A percentile compares a stretch with the other conserved stretches of the same genome.
phyloP scores from a whole-genome alignment of 2,329 filamentous ascomycete genomes.

The Colletotrichum sansevieriae region DNA sequence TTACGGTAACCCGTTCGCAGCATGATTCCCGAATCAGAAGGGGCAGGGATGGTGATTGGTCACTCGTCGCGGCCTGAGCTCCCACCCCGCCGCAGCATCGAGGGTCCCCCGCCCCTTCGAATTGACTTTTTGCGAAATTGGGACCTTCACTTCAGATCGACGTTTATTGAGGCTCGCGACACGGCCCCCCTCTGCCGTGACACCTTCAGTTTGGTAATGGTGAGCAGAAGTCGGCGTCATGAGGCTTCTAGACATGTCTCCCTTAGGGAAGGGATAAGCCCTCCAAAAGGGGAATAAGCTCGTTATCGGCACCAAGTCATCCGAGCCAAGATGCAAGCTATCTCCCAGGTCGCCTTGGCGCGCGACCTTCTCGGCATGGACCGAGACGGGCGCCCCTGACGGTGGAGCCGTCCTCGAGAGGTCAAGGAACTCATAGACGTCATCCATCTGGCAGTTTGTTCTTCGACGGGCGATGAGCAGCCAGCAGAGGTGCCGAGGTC shows the following conservation, averaged over 20 bases:
- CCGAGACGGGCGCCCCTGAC: conserved; percentile 5
- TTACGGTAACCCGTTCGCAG: background rate
- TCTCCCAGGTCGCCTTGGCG: conserved; percentile 19
- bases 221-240: conserved; percentile 34
- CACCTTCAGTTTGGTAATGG: background rate
- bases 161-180: background rate
- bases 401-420: background rate
- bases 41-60: background rate
- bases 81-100: background rate
- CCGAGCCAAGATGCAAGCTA: conserved; percentile 13
- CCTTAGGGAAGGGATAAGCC: conserved; percentile 22
- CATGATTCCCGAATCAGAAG: background rate
- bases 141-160: conserved; percentile 8
- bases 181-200: background rate
- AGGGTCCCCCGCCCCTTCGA: background rate
- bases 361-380: background rate
- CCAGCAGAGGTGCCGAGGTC: too few relatives aligned
- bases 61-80: background rate
- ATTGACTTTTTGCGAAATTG: background rate
- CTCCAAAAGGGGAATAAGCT: conserved; percentile 15
- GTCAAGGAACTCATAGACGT: conserved; percentile 32
- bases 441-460: conserved; percentile 14
- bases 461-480: background rate
- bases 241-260: conserved; percentile 13
- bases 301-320: conserved; percentile 16